These are phyloP conservation scores for Sphagnum tenellum DNA, from an alignment of 225 moss, liverwort and hornwort genomes.

Conservation along the genomic window DNA sequence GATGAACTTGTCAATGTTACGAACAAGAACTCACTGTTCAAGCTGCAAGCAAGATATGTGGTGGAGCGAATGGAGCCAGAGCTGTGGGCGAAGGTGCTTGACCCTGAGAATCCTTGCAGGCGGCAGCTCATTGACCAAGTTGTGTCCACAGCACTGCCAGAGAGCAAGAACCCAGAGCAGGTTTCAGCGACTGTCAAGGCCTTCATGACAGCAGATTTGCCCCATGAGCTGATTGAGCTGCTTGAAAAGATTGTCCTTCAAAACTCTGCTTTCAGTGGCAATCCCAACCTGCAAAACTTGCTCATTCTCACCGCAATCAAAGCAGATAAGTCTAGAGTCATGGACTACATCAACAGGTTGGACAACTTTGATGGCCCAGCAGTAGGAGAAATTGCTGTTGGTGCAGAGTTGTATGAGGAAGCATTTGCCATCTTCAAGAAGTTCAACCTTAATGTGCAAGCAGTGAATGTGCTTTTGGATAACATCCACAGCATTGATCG, in stretches of 20 bases:
- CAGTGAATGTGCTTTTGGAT: slow-evolving; percentile 75
- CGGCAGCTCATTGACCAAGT: slow-evolving; percentile 91
- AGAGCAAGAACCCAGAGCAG: slow-evolving; percentile 90
- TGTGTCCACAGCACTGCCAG: slow-evolving; percentile 88
- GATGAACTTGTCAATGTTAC: slow-evolving; percentile 94
- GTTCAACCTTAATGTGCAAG: slow-evolving; percentile 82
- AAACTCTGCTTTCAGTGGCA: slow-evolving; percentile 80
- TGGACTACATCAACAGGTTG: slow-evolving; percentile 82
- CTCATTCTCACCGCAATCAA: slow-evolving; percentile 84
- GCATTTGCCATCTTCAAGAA: slow-evolving; percentile 81
- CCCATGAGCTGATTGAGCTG: slow-evolving; percentile 87
- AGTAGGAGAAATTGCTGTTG: slow-evolving; percentile 80
- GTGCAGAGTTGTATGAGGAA: slow-evolving; percentile 84
- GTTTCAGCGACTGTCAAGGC: slow-evolving; percentile 96
- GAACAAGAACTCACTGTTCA: slow-evolving; percentile 79
- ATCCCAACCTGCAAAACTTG: slow-evolving; percentile 86
- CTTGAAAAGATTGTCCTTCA: slow-evolving; percentile 90
- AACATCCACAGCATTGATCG: slow-evolving; percentile 56
- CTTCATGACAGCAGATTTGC: slow-evolving; percentile 87
- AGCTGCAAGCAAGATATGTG: slow-evolving; percentile 91
- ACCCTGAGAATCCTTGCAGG: slow-evolving; percentile 73
- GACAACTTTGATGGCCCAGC: slow-evolving; percentile 93
- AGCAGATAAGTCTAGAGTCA: slow-evolving; percentile 74
- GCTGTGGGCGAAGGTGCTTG: slow-evolving; percentile 75
- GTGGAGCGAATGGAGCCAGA: slow-evolving; percentile 87